Evolutionary conservation across 352 stramenopile genomes (phyloP).

Genomic region (Nothophytophthora sp.): DNA sequence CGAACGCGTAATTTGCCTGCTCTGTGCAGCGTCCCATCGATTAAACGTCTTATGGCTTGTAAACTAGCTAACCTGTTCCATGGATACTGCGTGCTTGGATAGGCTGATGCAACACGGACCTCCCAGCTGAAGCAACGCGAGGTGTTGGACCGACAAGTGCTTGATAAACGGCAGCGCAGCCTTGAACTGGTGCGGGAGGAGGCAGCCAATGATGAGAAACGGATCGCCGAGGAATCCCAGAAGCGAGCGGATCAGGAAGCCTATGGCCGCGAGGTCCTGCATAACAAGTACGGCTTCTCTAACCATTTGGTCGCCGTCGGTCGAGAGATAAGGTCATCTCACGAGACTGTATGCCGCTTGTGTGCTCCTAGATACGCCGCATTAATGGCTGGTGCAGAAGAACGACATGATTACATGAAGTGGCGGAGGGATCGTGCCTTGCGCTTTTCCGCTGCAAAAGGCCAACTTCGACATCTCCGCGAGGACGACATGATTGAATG

Average conservation of each 20-base stretch:
- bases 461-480: slow-evolving; percentile 30
- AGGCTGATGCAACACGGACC: slow-evolving; percentile 19
- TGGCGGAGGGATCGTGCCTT: slow-evolving; percentile 53
- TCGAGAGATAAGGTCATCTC: too few relatives aligned
- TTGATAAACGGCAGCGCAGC: slow-evolving; percentile 14
- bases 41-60: too few relatives aligned
- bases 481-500: slow-evolving; percentile 26
- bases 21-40: background rate
- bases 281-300: slow-evolving; percentile 21
- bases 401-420: slow-evolving; percentile 52
- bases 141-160: slow-evolving; percentile 30
- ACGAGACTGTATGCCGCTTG: too few relatives aligned
- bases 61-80: background rate
- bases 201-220: slow-evolving; percentile 6
- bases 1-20: slow-evolving; percentile 13
- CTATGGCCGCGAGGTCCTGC: slow-evolving; percentile 8
- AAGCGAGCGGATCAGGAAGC: slow-evolving; percentile 8
- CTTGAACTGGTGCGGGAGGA: slow-evolving; percentile 9
- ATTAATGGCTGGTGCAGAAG: slow-evolving; percentile 36
- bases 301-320: background rate
- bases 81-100: background rate
- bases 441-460: slow-evolving; percentile 36
- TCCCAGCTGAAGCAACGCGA: slow-evolving; percentile 21
- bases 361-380: slow-evolving; percentile 32
- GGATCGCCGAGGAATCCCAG: slow-evolving; percentile 3